phyloP scores from a whole-genome alignment of 257 asterid genomes.

The Rhazya stricta region DNA sequence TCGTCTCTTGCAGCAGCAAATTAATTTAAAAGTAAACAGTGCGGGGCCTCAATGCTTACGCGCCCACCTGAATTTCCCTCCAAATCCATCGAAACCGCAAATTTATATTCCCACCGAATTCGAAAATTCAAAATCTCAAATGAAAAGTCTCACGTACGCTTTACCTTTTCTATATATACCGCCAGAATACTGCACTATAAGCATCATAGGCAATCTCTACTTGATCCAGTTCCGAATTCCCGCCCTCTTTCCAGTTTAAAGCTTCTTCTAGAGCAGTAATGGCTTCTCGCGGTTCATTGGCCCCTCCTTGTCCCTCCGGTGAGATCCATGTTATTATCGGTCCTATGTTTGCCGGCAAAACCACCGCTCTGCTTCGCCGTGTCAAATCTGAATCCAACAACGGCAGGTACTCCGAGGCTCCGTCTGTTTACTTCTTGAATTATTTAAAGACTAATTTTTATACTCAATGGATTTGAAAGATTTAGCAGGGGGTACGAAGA shows the following conservation, averaged over 20 bases:
- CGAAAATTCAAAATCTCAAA: background rate
- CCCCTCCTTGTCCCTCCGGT: constrained; percentile 24
- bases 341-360: constrained; percentile 91
- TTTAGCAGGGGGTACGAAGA: background rate
- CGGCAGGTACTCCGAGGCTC: constrained; percentile 22
- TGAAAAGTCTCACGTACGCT: background rate
- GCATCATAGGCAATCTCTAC: background rate
- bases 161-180: background rate
- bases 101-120: background rate
- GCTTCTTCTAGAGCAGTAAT: background rate
- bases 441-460: background rate
- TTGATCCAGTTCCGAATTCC: background rate
- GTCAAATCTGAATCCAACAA: constrained; percentile 20
- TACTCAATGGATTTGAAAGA: background rate
- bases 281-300: constrained; percentile 1
- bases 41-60: too few species aligned
- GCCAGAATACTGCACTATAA: too few species aligned
- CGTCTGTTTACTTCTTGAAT: background rate
- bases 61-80: background rate
- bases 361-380: constrained; percentile 50
- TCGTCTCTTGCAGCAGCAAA: too few species aligned
- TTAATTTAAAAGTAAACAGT: too few species aligned
- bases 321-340: constrained; percentile 85
- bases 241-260: background rate
- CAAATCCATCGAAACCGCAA: background rate